Evolutionary conservation across 23 red algal genomes (phyloP).

Genomic region (Gracilaria vermiculophylla): DNA sequence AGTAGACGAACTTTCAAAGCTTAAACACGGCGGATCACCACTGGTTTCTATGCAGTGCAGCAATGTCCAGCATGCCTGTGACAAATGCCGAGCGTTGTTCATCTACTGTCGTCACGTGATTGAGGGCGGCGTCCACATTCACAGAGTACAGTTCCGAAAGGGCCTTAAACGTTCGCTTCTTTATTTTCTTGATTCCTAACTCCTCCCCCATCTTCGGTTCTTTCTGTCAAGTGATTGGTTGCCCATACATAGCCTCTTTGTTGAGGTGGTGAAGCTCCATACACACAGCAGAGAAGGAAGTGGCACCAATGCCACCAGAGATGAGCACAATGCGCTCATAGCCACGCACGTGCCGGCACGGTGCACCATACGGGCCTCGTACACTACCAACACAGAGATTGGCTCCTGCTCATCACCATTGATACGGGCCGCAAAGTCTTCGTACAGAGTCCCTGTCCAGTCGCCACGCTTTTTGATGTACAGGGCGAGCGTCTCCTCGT

Average conservation of each 20-base stretch:
- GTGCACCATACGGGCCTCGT: conserved; percentile 81
- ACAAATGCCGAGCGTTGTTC: conserved; percentile 20
- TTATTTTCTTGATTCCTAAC: neutral
- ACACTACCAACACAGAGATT: conserved; percentile 13
- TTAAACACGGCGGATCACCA: neutral
- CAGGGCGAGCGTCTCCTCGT: conserved; percentile 58
- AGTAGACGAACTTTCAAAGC: neutral
- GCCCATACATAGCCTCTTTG: too few relatives aligned
- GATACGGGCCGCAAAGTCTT: conserved; percentile 17
- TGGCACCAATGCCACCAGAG: conserved; percentile 71
- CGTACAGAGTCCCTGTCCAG: conserved; percentile 62
- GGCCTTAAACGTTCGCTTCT: conserved; percentile 2
- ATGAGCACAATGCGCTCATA: conserved; percentile 72
- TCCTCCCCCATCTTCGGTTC: too few relatives aligned
- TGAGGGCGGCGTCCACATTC: conserved; percentile 1
- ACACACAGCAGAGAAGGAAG: conserved; percentile 65
- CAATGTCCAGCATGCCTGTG: neutral
- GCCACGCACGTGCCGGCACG: conserved; percentile 57
- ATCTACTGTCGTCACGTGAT: neutral
- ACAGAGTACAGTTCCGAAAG: neutral
- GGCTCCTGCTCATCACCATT: neutral
- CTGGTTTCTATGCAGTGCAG: neutral
- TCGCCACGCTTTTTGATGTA: conserved; percentile 77
- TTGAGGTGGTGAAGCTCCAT: conserved; percentile 55
- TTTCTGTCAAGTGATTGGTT: too few relatives aligned